Conservation (phyloP, 805 yeast genomes). For the Brettanomyces custersianus region DNA sequence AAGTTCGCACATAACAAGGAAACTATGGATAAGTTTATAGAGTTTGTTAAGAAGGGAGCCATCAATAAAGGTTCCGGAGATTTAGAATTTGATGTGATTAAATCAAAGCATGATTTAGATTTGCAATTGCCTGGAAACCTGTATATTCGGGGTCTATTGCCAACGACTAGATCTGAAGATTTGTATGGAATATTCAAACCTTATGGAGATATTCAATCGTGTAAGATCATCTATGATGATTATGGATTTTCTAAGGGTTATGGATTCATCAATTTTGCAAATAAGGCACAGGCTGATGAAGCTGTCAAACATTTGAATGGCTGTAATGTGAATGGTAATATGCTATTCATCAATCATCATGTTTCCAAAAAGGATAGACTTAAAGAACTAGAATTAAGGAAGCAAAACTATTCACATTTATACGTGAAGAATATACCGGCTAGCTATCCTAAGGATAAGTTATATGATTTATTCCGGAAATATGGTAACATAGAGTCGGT, state of each 20-base stretch:
- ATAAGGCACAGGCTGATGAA: constrained; percentile 47
- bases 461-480: constrained; percentile 33
- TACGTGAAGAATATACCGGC: constrained; percentile 45
- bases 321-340: constrained; percentile 19
- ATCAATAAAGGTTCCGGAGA: constrained; percentile 3
- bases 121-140: constrained; percentile 41
- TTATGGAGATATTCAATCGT: constrained; percentile 34
- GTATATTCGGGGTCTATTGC: constrained; percentile 42
- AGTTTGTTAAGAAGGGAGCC: constrained; percentile 5
- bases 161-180: constrained; percentile 29
- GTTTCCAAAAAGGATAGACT: constrained; percentile 56
- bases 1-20: constrained; percentile 11
- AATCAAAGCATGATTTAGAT: constrained; percentile 11
- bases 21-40: constrained; percentile 10
- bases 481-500: constrained; percentile 42
- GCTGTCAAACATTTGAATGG: constrained; percentile 42
- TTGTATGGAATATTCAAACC: constrained; percentile 28
- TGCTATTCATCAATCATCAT: constrained; percentile 51
- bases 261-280: constrained; percentile 61
- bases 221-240: constrained; percentile 40
- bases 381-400: constrained; percentile 34
- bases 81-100: constrained; percentile 10
- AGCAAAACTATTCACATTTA: constrained; percentile 42
- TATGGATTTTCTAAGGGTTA: constrained; percentile 39
- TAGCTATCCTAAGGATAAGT: constrained; percentile 26